Conservation (phyloP, 2,329 filamentous ascomycete species). For the Chalara sp. region DNA sequence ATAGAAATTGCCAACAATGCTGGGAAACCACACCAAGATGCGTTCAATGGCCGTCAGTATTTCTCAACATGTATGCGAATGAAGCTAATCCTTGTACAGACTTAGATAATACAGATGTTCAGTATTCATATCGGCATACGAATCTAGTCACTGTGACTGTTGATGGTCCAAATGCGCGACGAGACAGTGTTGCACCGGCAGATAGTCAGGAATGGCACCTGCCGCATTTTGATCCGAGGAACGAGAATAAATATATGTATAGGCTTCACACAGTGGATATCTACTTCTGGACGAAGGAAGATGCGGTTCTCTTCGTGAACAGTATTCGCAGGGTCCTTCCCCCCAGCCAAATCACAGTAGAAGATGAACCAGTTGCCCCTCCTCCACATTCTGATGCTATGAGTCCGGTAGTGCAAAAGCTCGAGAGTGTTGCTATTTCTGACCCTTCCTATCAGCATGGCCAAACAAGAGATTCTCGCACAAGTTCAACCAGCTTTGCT, state of each 20-base stretch:
- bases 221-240: constrained; percentile 63
- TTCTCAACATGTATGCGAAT: not conserved
- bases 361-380: constrained; percentile 52
- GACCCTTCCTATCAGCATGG: constrained; percentile 41
- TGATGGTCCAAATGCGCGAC: constrained; percentile 32
- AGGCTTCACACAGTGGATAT: constrained; percentile 68
- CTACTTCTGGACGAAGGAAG: constrained; percentile 72
- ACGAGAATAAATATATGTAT: constrained; percentile 75
- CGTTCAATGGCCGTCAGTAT: constrained; percentile 66
- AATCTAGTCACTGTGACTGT: constrained; percentile 63
- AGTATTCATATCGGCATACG: constrained; percentile 69
- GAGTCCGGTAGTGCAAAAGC: constrained; percentile 65
- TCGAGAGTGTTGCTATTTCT: constrained; percentile 65
- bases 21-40: constrained; percentile 70
- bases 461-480: constrained; percentile 20
- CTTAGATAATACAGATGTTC: constrained; percentile 56
- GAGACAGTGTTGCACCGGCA: constrained; percentile 20
- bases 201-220: constrained; percentile 65
- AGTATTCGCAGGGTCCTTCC: constrained; percentile 60
- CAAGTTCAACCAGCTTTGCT: constrained; percentile 16
- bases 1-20: constrained; percentile 71
- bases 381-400: constrained; percentile 41
- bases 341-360: constrained; percentile 51
- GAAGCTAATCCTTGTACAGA: constrained; percentile 36
- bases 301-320: constrained; percentile 65